phyloP scores from a whole-genome alignment of 2,329 filamentous ascomycete species.

The Exophiala lecanii-corni region DNA sequence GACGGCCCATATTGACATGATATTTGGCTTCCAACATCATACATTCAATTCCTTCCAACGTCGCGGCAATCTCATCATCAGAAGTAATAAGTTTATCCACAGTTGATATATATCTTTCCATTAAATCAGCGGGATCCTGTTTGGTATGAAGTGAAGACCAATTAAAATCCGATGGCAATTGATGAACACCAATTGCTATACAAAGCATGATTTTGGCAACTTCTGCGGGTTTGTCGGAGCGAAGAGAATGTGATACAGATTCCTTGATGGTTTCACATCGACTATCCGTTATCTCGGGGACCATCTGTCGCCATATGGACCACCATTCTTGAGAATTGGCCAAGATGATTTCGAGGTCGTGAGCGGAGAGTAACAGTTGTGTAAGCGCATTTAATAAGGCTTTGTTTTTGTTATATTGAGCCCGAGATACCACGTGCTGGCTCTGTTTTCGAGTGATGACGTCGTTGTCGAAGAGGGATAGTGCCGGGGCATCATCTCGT shows the following conservation, averaged over 20 bases:
- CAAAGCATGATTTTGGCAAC: conserved; percentile 42
- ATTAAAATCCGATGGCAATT: conserved; percentile 38
- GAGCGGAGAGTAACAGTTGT: conserved; percentile 32
- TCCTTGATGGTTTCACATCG: conserved; percentile 27
- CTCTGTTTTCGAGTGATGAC: conserved; percentile 33
- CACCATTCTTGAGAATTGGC: conserved; percentile 30
- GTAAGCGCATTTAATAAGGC: conserved; percentile 28
- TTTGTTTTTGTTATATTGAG: conserved; percentile 28
- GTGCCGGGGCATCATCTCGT: conserved; percentile 33
- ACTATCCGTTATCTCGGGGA: conserved; percentile 31
- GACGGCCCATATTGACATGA: conserved; percentile 52
- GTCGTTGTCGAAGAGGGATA: conserved; percentile 38
- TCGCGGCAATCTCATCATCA: conserved; percentile 48
- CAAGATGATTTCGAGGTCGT: conserved; percentile 33
- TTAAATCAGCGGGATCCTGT: conserved; percentile 39
- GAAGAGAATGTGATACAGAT: conserved; percentile 36
- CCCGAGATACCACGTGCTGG: conserved; percentile 25
- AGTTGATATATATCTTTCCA: conserved; percentile 43
- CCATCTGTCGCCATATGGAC: conserved; percentile 32
- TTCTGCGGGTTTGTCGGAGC: conserved; percentile 35
- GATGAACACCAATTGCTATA: conserved; percentile 39
- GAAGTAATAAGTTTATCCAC: conserved; percentile 46
- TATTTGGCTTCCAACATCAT: conserved; percentile 49
- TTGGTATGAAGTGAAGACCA: conserved; percentile 35
- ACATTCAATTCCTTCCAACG: conserved; percentile 51